phyloP scores from a whole-genome alignment of 768 basidiomycete genomes.

The Rhodocollybia butyracea region DNA sequence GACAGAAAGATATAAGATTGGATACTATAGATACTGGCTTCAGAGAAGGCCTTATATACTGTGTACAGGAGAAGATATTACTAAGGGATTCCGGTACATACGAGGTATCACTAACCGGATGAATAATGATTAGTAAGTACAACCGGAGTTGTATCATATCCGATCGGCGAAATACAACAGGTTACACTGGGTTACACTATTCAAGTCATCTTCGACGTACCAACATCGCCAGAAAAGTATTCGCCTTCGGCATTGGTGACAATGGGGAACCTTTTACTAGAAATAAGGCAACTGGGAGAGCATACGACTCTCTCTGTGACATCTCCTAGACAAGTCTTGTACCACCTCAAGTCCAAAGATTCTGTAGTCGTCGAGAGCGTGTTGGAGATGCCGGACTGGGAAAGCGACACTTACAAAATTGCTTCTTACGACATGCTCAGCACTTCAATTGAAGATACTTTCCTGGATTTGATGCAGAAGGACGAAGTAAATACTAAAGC shows the following conservation, averaged over 20 bases:
- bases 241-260: conserved; percentile 16
- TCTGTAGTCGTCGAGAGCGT: conserved; percentile 49
- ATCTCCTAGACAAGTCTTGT: conserved; percentile 43
- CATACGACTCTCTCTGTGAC: conserved; percentile 37
- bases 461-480: conserved; percentile 65
- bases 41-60: too few relatives aligned
- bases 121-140: too few relatives aligned
- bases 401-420: conserved; percentile 31
- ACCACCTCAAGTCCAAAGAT: conserved; percentile 63
- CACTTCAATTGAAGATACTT: conserved; percentile 79
- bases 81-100: too few relatives aligned
- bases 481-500: conserved; percentile 14
- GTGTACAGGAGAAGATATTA: too few relatives aligned
- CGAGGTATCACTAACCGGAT: too few relatives aligned
- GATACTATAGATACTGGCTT: too few relatives aligned
- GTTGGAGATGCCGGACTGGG: conserved; percentile 49
- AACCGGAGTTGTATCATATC: too few relatives aligned
- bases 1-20: too few relatives aligned
- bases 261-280: conserved; percentile 32
- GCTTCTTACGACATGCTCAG: conserved; percentile 64
- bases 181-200: too few relatives aligned
- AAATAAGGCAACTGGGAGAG: conserved; percentile 44
- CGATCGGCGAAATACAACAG: too few relatives aligned
- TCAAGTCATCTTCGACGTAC: conserved; percentile 42
- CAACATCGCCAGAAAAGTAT: conserved; percentile 23